A percentile compares a stretch with the other conserved stretches of the same genome.
phyloP scores from a whole-genome alignment of 257 asterid species.

The Cinchona pubescens region DNA sequence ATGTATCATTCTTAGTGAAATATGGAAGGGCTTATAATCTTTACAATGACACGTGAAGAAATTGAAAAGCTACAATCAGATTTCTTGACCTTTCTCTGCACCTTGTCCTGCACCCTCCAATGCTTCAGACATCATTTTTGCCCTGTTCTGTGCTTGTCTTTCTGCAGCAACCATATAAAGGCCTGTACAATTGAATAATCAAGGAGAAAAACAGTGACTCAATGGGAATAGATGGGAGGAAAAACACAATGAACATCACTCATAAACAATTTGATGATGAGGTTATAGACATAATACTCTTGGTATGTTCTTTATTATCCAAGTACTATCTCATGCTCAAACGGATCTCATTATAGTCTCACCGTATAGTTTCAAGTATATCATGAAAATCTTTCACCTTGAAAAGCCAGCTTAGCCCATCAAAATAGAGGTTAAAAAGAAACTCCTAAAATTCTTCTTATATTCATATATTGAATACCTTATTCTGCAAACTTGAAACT shows the following conservation, averaged over 20 bases:
- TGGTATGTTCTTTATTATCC: background rate
- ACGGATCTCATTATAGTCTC: background rate
- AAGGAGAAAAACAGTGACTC: background rate
- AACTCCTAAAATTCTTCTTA: background rate
- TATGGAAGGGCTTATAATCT: background rate
- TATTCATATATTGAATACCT: background rate
- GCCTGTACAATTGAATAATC: conserved; percentile 37
- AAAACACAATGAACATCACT: background rate
- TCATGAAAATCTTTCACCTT: background rate
- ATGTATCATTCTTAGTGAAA: background rate
- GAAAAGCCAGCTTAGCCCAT: background rate
- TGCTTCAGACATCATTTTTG: conserved; percentile 59
- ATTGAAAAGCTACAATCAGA: conserved; percentile 4
- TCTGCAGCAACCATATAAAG: conserved; percentile 88
- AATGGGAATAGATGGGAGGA: background rate
- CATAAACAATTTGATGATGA: background rate
- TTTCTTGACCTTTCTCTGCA: conserved; percentile 39
- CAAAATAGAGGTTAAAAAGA: background rate
- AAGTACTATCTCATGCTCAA: background rate
- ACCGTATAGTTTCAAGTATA: background rate
- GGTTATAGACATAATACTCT: background rate
- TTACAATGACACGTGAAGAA: background rate
- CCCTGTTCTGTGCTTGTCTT: conserved; percentile 75
- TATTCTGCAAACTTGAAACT: background rate
- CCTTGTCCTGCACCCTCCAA: conserved; percentile 53